These are phyloP conservation scores for Candida freyschussii DNA, from an alignment of 1,139 yeast genomes.

Conservation along the genomic window DNA sequence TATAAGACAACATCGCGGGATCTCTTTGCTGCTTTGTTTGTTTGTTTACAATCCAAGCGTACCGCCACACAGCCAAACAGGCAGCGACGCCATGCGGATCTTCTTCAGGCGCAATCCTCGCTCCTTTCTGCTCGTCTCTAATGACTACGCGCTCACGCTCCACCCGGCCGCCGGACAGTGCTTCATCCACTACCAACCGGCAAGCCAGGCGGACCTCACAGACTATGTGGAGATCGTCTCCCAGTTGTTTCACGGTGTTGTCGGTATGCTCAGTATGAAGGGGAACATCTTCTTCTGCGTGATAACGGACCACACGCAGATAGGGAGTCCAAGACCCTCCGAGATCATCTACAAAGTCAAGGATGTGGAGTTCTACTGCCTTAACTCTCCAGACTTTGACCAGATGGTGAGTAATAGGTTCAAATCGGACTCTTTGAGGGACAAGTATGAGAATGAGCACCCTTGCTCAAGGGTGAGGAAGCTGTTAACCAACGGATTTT, in stretches of 20 bases:
- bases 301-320: conserved; percentile 48
- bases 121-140: conserved; percentile 47
- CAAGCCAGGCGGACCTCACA: conserved; percentile 35
- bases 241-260: conserved; percentile 45
- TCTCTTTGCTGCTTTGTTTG: no score
- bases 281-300: conserved; percentile 53
- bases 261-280: conserved; percentile 56
- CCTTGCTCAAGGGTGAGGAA: conserved; percentile 58
- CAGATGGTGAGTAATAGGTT: conserved; percentile 27
- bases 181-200: conserved; percentile 47
- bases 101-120: conserved; percentile 47
- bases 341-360: conserved; percentile 50
- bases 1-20: no score
- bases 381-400: conserved; percentile 55
- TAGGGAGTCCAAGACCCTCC: conserved; percentile 54
- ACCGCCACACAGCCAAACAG: conserved; percentile 5
- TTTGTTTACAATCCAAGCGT: not conserved
- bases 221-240: conserved; percentile 40
- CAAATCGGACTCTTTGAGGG: conserved; percentile 28
- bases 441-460: conserved; percentile 39
- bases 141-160: conserved; percentile 45
- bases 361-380: conserved; percentile 59
- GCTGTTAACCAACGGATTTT: conserved; percentile 55
- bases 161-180: conserved; percentile 26
- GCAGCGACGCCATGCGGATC: conserved; percentile 14